Percentiles rank a stretch among this genome's conserved stretches.
Conservation (phyloP, 352 stramenopile species). For the Globisporangium cystogenes region DNA sequence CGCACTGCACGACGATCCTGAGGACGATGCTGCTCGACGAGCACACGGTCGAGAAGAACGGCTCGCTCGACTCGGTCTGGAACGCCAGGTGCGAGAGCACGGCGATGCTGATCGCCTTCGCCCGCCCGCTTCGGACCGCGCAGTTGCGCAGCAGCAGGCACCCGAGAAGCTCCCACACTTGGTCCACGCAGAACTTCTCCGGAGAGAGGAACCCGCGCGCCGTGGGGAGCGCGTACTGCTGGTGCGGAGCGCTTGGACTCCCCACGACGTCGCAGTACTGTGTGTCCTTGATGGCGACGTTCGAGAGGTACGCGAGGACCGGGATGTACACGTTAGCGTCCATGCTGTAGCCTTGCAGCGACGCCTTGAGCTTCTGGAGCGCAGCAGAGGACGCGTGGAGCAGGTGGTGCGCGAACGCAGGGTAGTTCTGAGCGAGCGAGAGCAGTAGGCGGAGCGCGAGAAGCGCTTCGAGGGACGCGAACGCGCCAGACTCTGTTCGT, state of each 20-base stretch:
- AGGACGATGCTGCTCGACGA: slow-evolving; percentile 44
- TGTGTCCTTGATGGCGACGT: slow-evolving; percentile 49
- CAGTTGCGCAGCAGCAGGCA: slow-evolving; percentile 48
- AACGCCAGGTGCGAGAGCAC: slow-evolving; percentile 47
- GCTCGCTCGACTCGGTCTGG: slow-evolving; percentile 33
- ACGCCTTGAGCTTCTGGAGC: slow-evolving; percentile 35
- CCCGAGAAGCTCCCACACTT: slow-evolving; percentile 66
- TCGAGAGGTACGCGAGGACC: slow-evolving; percentile 54
- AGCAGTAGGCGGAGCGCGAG: slow-evolving; percentile 49
- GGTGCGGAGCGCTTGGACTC: slow-evolving; percentile 3
- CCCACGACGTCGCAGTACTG: slow-evolving; percentile 41
- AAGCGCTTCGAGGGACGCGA: slow-evolving; percentile 31
- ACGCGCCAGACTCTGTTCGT: slow-evolving; percentile 21
- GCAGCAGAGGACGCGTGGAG: slow-evolving; percentile 21
- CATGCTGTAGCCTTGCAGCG: slow-evolving; percentile 34
- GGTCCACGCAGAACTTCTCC: slow-evolving; percentile 26
- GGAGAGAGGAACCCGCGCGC: slow-evolving; percentile 14
- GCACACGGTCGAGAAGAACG: slow-evolving; percentile 51
- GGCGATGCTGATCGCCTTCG: slow-evolving; percentile 27
- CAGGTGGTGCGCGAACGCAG: slow-evolving; percentile 46
- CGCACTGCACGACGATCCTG: slow-evolving; percentile 32
- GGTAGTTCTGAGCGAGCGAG: slow-evolving; percentile 43
- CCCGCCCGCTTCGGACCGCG: slow-evolving; percentile 11
- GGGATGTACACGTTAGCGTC: slow-evolving; percentile 51
- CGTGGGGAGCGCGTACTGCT: slow-evolving; percentile 28